Base-by-base conservation (phyloP, 2,329 filamentous ascomycete genomes). In the Ampelomyces quisqualis region DNA sequence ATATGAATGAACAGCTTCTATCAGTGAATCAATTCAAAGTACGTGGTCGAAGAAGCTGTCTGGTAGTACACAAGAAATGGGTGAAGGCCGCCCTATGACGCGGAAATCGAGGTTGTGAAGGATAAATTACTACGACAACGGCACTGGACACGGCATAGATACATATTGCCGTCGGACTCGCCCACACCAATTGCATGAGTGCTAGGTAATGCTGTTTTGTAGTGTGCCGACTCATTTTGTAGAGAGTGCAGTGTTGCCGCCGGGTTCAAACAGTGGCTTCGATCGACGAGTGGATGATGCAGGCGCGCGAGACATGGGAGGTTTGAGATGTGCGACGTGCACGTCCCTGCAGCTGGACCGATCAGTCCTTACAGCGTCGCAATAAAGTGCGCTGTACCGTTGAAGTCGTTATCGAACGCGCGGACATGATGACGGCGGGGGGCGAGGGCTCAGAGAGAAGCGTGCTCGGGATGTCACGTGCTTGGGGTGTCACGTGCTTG, bases 261-360 rank as follows among this genome's bases (percentile, higher is more conserved):
- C 35, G 49, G 41, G 19, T 40, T 52, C 45, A 51, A 47, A 55
- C 43, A 21, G 30, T 30, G 22, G 38, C 32, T 23, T 24, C 29
- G 21, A 28, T 32, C 24, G 26, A 38, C 23, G 40, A 61, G 55
- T 61, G 59, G 59, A 49, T 38, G 47, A 43, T 33, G 46, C 30
- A 17, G 27, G 34, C 47, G 31, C 18, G 18, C 50, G 62, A 62
- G 53, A 65, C 64, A 35, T 21, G 44, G 50, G 43, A 38, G 43
- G 64, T 67, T 34, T 47, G 55, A 64, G 55, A 59, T 54, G 40
- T 49, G 63, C 50, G 53, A 63, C 62, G 47, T 24, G 58, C 62
- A 65, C 60, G 50, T 49, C 17, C 59, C 58, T 26, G 34, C 14
- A 2, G 28, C 35, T 45, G 47, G 31, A 43, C 49, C 44, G 30